Percentiles rank a stretch among this genome's conserved stretches.
These are phyloP conservation scores for Auxenochlorella protothecoides DNA, from an alignment of 139 green algal species.

Conservation along the genomic window DNA sequence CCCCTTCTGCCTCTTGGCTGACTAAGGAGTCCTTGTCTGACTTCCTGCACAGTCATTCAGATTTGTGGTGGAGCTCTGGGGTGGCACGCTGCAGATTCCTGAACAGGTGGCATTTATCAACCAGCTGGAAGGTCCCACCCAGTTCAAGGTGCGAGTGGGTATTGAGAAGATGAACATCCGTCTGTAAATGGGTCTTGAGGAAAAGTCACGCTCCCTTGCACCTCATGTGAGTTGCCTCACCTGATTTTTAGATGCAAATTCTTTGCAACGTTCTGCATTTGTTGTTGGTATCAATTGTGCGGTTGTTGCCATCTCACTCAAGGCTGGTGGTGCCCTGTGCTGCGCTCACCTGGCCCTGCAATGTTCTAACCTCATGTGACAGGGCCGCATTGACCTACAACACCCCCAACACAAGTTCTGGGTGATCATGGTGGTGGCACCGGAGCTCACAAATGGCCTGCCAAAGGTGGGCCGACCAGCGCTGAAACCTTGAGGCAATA, in stretches of 20 bases:
- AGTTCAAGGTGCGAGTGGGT: slow-evolving; percentile 1
- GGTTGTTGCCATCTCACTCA: too few relatives aligned
- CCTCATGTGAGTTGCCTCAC: too few relatives aligned
- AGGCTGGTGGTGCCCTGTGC: too few relatives aligned
- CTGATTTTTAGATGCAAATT: too few relatives aligned
- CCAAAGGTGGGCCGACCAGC: slow-evolving; percentile 1
- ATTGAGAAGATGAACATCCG: too few relatives aligned
- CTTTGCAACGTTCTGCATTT: too few relatives aligned
- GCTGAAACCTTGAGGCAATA: too few relatives aligned
- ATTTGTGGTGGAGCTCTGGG: slow-evolving; percentile 46
- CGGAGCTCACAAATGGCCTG: slow-evolving; percentile 8
- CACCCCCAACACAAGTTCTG: slow-evolving; percentile 44
- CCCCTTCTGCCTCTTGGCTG: too few relatives aligned
- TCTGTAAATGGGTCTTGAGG: too few relatives aligned
- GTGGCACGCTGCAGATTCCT: slow-evolving; percentile 16
- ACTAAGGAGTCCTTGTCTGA: too few relatives aligned
- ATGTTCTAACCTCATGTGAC: not conserved
- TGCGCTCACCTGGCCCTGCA: not conserved
- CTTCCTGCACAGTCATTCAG: slow-evolving; percentile 33
- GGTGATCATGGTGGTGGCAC: slow-evolving; percentile 29
- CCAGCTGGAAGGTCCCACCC: slow-evolving; percentile 3
- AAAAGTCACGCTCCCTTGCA: too few relatives aligned
- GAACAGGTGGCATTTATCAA: slow-evolving; percentile 42
- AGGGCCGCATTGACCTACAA: slow-evolving; percentile 46
- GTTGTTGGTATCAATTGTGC: too few relatives aligned